Evolutionary conservation across 495 filamentous ascomycete genomes (phyloP), one percentile per base, ranked within the genome.

Genomic region (Annulohypoxylon nitens): DNA sequence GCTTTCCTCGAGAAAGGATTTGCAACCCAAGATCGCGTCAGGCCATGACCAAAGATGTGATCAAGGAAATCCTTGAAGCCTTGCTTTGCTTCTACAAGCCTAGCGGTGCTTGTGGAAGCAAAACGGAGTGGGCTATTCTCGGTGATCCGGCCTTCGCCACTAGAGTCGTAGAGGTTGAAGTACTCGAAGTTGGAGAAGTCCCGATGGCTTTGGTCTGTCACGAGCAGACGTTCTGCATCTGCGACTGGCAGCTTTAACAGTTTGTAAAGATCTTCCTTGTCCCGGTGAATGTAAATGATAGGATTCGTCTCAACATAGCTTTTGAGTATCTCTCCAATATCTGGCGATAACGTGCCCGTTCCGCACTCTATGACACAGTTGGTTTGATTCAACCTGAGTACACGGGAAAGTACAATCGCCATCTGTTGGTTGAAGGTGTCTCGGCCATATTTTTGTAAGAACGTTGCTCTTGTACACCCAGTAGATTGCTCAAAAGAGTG

Each of bases 151-250:
- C 80, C 71, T 12, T 84, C 79, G 33, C 76, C 78, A 16, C 77
- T 79, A 14, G 75, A 74, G 75, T 90, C 82, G 71, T 82, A 88
- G 45, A 93, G 78, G 71, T 96, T 96, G 82, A 90, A 94, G 74
- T 90, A 94, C 76, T 94, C 92, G 41, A 92, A 88, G 75, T 94
- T 94, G 7, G 92, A 92, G 79, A 91, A 94, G 14, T 82, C 82
- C 60, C 90, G 83, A 78, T 91, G 86, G 55, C 82, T 78, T 23
- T 87, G 81, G 75, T 85, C 83, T 20, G 76, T 90, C 80, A 76
- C 83, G 75, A 76, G 87, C 76, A 79, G 84, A 80, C 69, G 91
- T 72, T 69, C 89, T 74, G 70, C 85, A 39, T 92, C 87, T 23
- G 85, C 83, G 14, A 89, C 78, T 11, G 77, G 73, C 1, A 77